Conservation (phyloP, 495 filamentous ascomycete genomes). For the Opeltia flavorubescens region DNA sequence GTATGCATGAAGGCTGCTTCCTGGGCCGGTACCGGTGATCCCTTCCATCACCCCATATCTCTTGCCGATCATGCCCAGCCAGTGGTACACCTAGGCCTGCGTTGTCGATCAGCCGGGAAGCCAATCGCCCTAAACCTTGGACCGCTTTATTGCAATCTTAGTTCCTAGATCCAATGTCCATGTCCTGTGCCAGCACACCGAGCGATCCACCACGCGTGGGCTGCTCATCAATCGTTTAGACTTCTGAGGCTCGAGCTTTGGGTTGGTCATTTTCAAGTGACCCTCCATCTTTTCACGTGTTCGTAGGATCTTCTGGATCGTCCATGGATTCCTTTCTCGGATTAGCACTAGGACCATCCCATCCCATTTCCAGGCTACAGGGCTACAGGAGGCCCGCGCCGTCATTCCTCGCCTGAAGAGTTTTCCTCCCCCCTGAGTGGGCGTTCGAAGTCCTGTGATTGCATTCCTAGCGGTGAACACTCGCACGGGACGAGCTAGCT, state of each 20-base stretch:
- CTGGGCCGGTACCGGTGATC: background rate
- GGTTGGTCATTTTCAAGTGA: no score
- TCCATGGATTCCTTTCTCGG: no score
- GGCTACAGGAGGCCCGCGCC: background rate
- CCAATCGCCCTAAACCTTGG: background rate
- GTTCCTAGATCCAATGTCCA: background rate
- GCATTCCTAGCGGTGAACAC: background rate
- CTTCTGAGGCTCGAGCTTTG: no score
- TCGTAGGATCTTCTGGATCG: no score
- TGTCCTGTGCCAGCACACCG: background rate
- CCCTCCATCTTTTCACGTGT: no score
- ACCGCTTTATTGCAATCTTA: background rate
- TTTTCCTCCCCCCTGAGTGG: background rate
- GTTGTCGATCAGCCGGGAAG: conserved; percentile 1
- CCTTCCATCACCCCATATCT: conserved; percentile 2
- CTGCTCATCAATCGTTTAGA: no score
- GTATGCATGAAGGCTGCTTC: background rate
- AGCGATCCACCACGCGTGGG: no score
- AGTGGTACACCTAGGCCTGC: background rate
- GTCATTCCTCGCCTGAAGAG: background rate
- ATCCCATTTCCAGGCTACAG: no score
- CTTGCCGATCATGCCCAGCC: background rate
- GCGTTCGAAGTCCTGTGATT: no score
- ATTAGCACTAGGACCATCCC: no score
- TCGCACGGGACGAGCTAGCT: background rate